These are phyloP conservation scores for Phytophthora ohioensis DNA, from an alignment of 352 stramenopile genomes.

Conservation along the genomic window DNA sequence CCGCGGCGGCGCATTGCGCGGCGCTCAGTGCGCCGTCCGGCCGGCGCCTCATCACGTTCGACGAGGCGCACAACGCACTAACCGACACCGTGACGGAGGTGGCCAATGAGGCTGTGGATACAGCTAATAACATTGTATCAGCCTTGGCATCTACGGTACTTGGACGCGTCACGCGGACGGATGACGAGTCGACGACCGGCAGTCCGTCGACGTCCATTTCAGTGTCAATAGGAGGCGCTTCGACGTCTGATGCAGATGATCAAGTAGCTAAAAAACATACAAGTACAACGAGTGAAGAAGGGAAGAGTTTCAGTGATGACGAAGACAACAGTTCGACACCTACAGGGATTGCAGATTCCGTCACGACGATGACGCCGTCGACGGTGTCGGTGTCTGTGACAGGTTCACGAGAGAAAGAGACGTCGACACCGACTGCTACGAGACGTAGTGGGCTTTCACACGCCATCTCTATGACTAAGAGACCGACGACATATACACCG, in stretches of 20 bases:
- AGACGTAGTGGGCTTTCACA: not conserved
- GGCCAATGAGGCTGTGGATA: slow-evolving; percentile 13
- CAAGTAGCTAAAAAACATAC: slow-evolving; percentile 7
- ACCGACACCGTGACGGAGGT: slow-evolving; percentile 9
- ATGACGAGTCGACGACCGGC: slow-evolving; percentile 13
- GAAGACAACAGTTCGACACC: slow-evolving; percentile 1
- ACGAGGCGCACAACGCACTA: slow-evolving; percentile 25
- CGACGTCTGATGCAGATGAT: not conserved
- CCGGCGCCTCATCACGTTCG: slow-evolving; percentile 32
- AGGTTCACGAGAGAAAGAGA: not conserved
- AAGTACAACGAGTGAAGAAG: not conserved
- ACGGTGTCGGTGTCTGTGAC: not conserved
- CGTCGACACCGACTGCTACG: not conserved
- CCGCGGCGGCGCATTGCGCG: slow-evolving; percentile 19
- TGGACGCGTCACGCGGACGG: not conserved
- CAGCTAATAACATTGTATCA: slow-evolving; percentile 7
- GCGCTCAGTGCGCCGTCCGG: slow-evolving; percentile 12
- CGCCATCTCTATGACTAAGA: slow-evolving; percentile 18
- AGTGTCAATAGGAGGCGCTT: slow-evolving; percentile 14
- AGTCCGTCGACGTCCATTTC: slow-evolving; percentile 16
- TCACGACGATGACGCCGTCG: not conserved
- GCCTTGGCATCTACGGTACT: slow-evolving; percentile 21
- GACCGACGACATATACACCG: not conserved
- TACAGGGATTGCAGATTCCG: slow-evolving; percentile 1
- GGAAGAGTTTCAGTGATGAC: slow-evolving; percentile 3